Conservation (phyloP, 306 rosid species). For the Trifolium subterraneum region DNA sequence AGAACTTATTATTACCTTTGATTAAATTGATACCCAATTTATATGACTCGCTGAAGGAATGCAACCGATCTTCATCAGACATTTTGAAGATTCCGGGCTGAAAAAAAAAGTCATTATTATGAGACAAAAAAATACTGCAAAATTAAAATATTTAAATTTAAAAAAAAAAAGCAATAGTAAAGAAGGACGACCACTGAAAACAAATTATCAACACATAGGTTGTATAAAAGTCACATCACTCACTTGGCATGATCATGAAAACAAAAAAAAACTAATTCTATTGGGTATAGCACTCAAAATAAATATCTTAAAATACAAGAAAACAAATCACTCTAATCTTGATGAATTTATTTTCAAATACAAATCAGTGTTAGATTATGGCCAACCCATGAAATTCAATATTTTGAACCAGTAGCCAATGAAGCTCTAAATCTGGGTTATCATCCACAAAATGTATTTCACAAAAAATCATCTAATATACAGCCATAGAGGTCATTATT, state of each 20-base stretch:
- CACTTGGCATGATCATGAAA: background rate
- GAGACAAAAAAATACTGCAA: slow-evolving; percentile 18
- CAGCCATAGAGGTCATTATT: background rate
- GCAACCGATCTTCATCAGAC: slow-evolving; percentile 61
- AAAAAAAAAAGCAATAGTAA: background rate
- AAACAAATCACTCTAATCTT: background rate
- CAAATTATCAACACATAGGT: background rate
- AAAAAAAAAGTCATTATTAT: slow-evolving; percentile 31
- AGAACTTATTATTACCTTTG: slow-evolving; percentile 54
- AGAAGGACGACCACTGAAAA: background rate
- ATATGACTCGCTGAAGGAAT: slow-evolving; percentile 70
- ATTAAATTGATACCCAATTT: slow-evolving; percentile 64
- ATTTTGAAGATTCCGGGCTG: slow-evolving; percentile 67
- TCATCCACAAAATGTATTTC: background rate
- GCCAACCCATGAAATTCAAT: background rate
- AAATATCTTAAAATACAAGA: background rate
- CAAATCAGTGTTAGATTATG: background rate
- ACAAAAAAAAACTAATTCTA: background rate
- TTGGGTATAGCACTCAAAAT: background rate
- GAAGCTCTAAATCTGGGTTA: background rate
- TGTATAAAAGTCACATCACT: background rate
- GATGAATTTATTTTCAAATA: background rate
- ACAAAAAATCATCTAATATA: background rate
- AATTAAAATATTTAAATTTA: background rate
- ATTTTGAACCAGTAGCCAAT: background rate